Evolutionary conservation across 176 grass and related monocot species (phyloP).

Genomic region (Musa itinerans): DNA sequence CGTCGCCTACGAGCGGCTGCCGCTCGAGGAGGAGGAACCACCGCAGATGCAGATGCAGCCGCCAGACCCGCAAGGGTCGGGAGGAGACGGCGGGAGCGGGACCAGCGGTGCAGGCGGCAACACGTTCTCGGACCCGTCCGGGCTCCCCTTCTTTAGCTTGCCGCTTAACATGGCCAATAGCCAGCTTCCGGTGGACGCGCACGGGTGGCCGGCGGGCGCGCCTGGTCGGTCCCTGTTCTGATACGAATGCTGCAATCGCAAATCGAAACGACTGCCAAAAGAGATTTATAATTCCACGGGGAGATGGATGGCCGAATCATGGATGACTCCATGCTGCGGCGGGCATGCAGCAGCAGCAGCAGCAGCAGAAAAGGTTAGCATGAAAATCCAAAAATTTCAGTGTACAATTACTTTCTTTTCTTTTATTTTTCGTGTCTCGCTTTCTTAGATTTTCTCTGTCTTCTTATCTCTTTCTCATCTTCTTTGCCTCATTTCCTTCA

Average conservation of each 20-base stretch:
- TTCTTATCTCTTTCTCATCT: too few species aligned
- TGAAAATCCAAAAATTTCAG: too few species aligned
- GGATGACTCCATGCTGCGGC: too few species aligned
- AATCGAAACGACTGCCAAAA: too few species aligned
- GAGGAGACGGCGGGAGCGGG: slow-evolving; percentile 26
- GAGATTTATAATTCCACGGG: too few species aligned
- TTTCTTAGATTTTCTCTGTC: too few species aligned
- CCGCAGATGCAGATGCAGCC: slow-evolving; percentile 55
- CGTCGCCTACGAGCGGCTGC: slow-evolving; percentile 95
- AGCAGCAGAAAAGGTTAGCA: too few species aligned
- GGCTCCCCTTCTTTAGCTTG: slow-evolving; percentile 82
- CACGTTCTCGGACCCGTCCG: slow-evolving; percentile 67
- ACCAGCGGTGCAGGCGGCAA: slow-evolving; percentile 13
- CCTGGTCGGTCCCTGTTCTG: slow-evolving; percentile 57
- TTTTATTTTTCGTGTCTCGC: too few species aligned
- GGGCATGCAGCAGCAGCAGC: too few species aligned
- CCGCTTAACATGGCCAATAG: slow-evolving; percentile 61
- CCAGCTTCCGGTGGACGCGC: slow-evolving; percentile 50
- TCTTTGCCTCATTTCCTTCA: too few species aligned
- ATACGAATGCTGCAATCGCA: neutral
- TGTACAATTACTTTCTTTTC: too few species aligned
- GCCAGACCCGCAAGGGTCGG: slow-evolving; percentile 5
- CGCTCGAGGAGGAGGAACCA: slow-evolving; percentile 84
- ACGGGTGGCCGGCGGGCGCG: slow-evolving; percentile 44
- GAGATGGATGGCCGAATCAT: too few species aligned